Conservation (phyloP, 2,329 filamentous ascomycete genomes). For the Cladophialophora exuberans region DNA sequence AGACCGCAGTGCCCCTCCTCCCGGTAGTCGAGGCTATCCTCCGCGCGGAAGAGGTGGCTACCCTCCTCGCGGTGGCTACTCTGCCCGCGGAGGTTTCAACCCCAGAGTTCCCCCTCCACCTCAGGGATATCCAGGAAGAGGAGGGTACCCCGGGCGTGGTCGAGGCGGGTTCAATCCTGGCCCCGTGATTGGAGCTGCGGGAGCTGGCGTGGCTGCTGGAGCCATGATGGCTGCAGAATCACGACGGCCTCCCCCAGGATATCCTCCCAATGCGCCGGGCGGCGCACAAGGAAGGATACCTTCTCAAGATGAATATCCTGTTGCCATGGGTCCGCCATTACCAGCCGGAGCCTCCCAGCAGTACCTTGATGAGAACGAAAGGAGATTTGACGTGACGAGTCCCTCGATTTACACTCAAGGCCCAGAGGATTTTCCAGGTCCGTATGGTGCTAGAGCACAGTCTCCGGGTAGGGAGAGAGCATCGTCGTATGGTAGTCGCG, state of each 20-base stretch:
- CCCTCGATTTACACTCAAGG: slow-evolving; percentile 27
- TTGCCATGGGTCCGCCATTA: slow-evolving; percentile 17
- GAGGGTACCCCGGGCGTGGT: slow-evolving; percentile 35
- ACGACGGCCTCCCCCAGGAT: slow-evolving; percentile 53
- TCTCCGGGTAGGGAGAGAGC: slow-evolving; percentile 38
- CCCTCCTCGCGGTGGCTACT: slow-evolving; percentile 38
- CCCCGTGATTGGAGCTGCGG: slow-evolving; percentile 35
- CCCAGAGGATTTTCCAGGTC: slow-evolving; percentile 57
- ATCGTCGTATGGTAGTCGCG: slow-evolving; percentile 30
- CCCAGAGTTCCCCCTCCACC: slow-evolving; percentile 42
- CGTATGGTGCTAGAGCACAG: slow-evolving; percentile 61
- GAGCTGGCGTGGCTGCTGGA: slow-evolving; percentile 49
- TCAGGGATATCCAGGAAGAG: slow-evolving; percentile 46
- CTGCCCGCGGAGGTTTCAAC: slow-evolving; percentile 41
- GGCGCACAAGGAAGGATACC: slow-evolving; percentile 46
- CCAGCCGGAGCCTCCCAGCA: slow-evolving; percentile 20
- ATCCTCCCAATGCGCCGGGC: slow-evolving; percentile 45
- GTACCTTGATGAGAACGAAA: slow-evolving; percentile 32
- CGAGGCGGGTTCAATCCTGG: slow-evolving; percentile 30
- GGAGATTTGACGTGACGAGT: slow-evolving; percentile 35
- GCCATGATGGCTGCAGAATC: slow-evolving; percentile 43
- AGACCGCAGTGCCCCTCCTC: slow-evolving; percentile 29
- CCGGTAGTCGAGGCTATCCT: slow-evolving; percentile 46
- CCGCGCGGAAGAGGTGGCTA: slow-evolving; percentile 62
- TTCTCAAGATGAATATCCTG: slow-evolving; percentile 38